Evolutionary conservation across 108 stramenopile species (phyloP).

Genomic region (Pseudonitzschia pungens): DNA sequence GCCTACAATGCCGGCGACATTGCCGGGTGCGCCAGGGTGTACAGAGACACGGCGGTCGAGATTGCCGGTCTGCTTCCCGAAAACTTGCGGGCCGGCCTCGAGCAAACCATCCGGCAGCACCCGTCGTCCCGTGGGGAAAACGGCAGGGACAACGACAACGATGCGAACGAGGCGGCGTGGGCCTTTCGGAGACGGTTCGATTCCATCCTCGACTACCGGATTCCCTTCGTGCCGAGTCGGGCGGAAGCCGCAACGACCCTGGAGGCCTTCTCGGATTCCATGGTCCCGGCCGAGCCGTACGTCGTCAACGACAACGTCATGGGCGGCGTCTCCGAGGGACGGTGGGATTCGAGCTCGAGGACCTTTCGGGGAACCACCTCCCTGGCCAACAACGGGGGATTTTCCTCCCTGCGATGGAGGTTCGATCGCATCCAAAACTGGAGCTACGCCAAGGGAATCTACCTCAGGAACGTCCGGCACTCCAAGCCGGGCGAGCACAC

Average conservation of each 20-base stretch:
- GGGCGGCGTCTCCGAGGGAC: constrained; percentile 47
- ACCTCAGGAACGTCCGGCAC: constrained; percentile 38
- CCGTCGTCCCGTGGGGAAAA: too few relatives aligned
- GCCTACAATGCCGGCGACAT: constrained; percentile 58
- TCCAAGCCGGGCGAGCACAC: constrained; percentile 46
- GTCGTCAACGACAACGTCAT: constrained; percentile 55
- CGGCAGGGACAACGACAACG: neutral
- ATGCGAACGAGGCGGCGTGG: constrained; percentile 47
- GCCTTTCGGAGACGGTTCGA: constrained; percentile 46
- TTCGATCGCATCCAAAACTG: constrained; percentile 40
- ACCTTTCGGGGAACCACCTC: constrained; percentile 47
- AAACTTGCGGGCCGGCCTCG: constrained; percentile 9
- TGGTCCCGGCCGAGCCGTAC: constrained; percentile 36
- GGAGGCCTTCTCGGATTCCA: constrained; percentile 38
- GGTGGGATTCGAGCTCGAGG: constrained; percentile 35
- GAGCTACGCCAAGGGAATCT: constrained; percentile 52
- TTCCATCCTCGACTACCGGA: constrained; percentile 42
- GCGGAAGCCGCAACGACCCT: constrained; percentile 12
- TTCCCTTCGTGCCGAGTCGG: constrained; percentile 36
- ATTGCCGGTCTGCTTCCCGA: constrained; percentile 36
- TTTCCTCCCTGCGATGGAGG: constrained; percentile 57
- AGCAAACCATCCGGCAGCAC: neutral
- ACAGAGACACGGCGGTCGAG: constrained; percentile 39
- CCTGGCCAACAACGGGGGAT: constrained; percentile 55
- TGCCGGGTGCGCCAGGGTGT: constrained; percentile 37